Conservation (phyloP, 2,329 filamentous ascomycete genomes). For the Colletotrichum acutatum region DNA sequence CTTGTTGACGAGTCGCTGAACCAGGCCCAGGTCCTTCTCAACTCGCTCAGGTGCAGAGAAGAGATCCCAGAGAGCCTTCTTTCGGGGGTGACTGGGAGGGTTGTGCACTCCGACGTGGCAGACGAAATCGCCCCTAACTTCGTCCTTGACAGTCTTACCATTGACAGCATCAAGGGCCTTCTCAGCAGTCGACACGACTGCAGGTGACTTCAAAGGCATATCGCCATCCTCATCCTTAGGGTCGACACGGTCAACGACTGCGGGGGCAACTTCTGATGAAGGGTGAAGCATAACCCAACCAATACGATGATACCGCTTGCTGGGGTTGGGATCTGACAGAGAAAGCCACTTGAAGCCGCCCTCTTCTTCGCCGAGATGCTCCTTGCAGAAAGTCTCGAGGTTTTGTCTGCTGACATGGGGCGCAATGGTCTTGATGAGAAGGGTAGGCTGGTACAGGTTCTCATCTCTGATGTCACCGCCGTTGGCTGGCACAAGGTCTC, state of each 20-base stretch:
- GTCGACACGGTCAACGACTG: constrained; percentile 76
- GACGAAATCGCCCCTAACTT: constrained; percentile 93
- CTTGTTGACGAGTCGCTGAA: constrained; percentile 83
- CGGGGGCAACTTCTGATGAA: constrained; percentile 67
- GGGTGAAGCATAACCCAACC: constrained; percentile 98
- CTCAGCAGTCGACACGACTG: constrained; percentile 73
- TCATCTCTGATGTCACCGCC: constrained; percentile 92
- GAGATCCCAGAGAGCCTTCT: constrained; percentile 96
- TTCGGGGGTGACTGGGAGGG: constrained; percentile 84
- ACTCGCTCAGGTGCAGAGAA: constrained; percentile 95
- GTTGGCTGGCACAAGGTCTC: constrained; percentile 85
- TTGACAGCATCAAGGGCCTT: constrained; percentile 95
- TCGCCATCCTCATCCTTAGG: constrained; percentile 76
- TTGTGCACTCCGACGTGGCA: constrained; percentile 98
- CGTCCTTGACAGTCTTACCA: constrained; percentile 95
- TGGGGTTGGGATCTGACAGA: constrained; percentile 94
- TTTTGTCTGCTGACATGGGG: constrained; percentile 95
- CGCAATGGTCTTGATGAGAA: constrained; percentile 97
- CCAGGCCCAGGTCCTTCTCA: constrained; percentile 87
- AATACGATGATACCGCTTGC: constrained; percentile 96
- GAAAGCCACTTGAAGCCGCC: constrained; percentile 97
- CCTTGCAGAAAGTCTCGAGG: constrained; percentile 92
- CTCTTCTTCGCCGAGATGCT: constrained; percentile 89
- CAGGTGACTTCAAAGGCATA: constrained; percentile 63
- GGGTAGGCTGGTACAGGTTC: constrained; percentile 85